Evolutionary conservation across 305 asterid genomes (phyloP), one percentile per base, ranked within the genome.

Genomic region (Caryopteris hybrid): DNA sequence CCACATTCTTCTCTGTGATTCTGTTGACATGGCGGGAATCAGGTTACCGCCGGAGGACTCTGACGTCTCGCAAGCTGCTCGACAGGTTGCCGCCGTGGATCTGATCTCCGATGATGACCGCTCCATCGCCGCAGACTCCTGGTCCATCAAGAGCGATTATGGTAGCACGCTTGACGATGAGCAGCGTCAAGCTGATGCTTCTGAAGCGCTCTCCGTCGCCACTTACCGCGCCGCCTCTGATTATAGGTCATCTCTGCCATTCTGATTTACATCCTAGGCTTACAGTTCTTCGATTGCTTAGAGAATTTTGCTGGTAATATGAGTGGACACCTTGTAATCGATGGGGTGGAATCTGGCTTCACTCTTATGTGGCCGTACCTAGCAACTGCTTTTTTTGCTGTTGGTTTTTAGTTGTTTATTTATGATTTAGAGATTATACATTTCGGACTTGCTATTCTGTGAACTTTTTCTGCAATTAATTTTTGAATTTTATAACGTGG

Each of bases 121-220:
- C 50, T 94, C 98, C 16, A 78, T 91, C 6, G 93, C 99, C 54
- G 98, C 99, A 4, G 98, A 94, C 83, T 94, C 99, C 0, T 94
- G 98, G 98, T 91, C 99, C 25, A 94, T 94, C 36, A 89, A 91
- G 86, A 94, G 99, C 73, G 98, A 94, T 61, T 94, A 94, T 38
- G 98, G 98, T n/a, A 94, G 98, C 76, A 91, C 96, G 64, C 97
- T 91, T 6, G 98, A 94, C 70, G 98, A 91, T 66, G 99, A 94
- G 34, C 98, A 94, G 71, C 97, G 99, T 58, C 99, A 94, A 68
- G 92, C 95, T 39, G 99, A 94, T 48, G 99, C 99, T 47, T 80
- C 98, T 21, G 99, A 94, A 77, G 95, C 99, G 29, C 98, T 94
- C 63, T 82, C 89, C 38, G 85, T 82, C 8, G 87, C 81, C 25